A percentile compares a stretch with the other conserved stretches of the same genome.
These are phyloP conservation scores for Clavariopsis aquatica DNA, from an alignment of 495 filamentous ascomycete genomes.

Conservation along the genomic window DNA sequence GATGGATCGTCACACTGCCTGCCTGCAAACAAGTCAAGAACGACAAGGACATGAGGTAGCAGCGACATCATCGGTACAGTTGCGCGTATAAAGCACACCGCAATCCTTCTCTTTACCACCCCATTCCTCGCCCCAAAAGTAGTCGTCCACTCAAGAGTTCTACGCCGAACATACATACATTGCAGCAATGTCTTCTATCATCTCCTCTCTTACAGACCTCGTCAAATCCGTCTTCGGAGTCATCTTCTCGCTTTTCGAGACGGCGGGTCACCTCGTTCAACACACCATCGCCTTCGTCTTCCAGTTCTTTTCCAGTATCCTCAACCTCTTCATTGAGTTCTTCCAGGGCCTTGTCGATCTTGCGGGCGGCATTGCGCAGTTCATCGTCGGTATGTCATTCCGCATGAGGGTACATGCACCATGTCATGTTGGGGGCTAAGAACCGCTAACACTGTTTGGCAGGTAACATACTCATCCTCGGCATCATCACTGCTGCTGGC, in stretches of 20 bases:
- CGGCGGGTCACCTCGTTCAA: constrained; percentile 29
- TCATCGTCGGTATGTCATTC: constrained; percentile 26
- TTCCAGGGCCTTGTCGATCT: constrained; percentile 27
- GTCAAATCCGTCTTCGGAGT: constrained; percentile 33
- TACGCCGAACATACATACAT: too few relatives aligned
- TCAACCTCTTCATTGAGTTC: constrained; percentile 31
- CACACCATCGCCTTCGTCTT: constrained; percentile 21
- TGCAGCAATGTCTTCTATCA: constrained; percentile 31
- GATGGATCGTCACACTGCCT: neutral
- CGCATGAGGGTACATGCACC: neutral
- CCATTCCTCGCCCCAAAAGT: too few relatives aligned
- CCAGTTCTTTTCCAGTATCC: constrained; percentile 7
- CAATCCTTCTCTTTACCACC: too few relatives aligned
- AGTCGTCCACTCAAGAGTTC: too few relatives aligned
- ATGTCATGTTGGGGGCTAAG: neutral
- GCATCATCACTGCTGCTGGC: constrained; percentile 27
- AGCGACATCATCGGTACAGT: neutral
- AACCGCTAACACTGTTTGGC: neutral
- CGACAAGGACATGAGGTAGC: neutral
- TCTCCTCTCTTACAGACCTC: constrained; percentile 33
- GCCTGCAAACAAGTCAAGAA: neutral
- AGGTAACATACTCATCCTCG: constrained; percentile 36
- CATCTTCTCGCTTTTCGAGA: constrained; percentile 31
- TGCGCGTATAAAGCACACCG: neutral
- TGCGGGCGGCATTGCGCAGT: constrained; percentile 25